Evolutionary conservation across 257 asterid species (phyloP).

Genomic region (Penstemon davidsonii): DNA sequence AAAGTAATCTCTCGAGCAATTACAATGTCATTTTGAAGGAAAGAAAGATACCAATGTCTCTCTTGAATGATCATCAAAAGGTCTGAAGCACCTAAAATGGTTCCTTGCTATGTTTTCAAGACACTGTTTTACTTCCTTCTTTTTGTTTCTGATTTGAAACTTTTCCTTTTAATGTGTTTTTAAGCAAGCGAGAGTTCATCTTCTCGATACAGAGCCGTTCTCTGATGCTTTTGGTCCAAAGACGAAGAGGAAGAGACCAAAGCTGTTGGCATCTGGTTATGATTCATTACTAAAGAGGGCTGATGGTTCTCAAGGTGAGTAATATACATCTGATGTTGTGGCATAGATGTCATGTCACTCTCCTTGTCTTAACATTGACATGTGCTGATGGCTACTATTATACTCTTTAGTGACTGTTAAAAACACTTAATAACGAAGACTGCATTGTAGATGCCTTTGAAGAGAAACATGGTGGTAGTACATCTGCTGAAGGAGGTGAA

Average conservation of each 20-base stretch:
- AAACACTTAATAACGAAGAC: neutral
- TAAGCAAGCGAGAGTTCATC: slow-evolving; percentile 95
- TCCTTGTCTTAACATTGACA: neutral
- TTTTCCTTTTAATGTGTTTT: slow-evolving; percentile 23
- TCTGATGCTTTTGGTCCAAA: slow-evolving; percentile 90
- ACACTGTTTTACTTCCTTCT: neutral
- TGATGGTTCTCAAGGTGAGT: slow-evolving; percentile 84
- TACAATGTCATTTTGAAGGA: slow-evolving; percentile 86
- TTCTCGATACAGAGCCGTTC: slow-evolving; percentile 85
- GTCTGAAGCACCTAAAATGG: slow-evolving; percentile 38
- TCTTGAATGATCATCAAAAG: slow-evolving; percentile 85
- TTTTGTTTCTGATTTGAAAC: slow-evolving; percentile 20
- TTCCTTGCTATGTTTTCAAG: slow-evolving; percentile 9
- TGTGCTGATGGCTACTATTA: neutral
- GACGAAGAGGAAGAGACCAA: slow-evolving; percentile 83
- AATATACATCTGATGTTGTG: slow-evolving; percentile 18
- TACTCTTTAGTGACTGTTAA: neutral
- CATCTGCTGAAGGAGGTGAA: slow-evolving; percentile 61
- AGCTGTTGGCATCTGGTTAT: slow-evolving; percentile 65
- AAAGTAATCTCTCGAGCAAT: slow-evolving; percentile 71
- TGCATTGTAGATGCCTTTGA: slow-evolving; percentile 61
- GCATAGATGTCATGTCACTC: neutral
- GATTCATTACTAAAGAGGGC: slow-evolving; percentile 76
- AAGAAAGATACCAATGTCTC: slow-evolving; percentile 87
- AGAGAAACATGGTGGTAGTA: slow-evolving; percentile 68